Evolutionary conservation across 2,329 filamentous ascomycete genomes (phyloP).

Genomic region (Triangularia verruculosa): DNA sequence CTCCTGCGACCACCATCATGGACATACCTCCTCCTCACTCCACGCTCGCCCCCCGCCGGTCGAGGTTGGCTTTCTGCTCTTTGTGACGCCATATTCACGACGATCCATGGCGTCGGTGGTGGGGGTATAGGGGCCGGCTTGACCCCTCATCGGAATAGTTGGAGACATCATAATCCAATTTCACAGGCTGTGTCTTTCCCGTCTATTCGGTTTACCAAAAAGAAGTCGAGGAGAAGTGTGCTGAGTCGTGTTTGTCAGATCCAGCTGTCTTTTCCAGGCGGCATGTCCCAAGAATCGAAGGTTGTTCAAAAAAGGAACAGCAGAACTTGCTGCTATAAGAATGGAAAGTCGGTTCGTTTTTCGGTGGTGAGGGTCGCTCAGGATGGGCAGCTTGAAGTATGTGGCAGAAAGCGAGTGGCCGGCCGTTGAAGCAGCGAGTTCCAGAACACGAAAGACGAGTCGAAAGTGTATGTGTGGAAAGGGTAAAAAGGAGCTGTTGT

Average conservation of each 20-base stretch:
- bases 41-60: constrained; percentile 76
- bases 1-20: neutral
- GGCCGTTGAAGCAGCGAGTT: constrained; percentile 19
- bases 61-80: constrained; percentile 65
- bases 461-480: constrained; percentile 12
- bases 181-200: constrained; percentile 15
- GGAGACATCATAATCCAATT: constrained; percentile 46
- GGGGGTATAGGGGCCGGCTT: constrained; percentile 46
- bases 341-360: constrained; percentile 36
- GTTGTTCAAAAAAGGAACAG: constrained; percentile 31
- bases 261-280: constrained; percentile 31
- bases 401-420: constrained; percentile 18
- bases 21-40: constrained; percentile 77
- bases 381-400: constrained; percentile 9
- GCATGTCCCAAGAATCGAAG: constrained; percentile 38
- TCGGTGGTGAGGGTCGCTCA: constrained; percentile 17
- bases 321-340: constrained; percentile 46
- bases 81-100: constrained; percentile 59
- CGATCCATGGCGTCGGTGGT: constrained; percentile 54
- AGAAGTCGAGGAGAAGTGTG: constrained; percentile 8
- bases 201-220: neutral
- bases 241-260: constrained; percentile 5
- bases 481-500: constrained; percentile 16
- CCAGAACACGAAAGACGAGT: constrained; percentile 21
- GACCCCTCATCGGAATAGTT: constrained; percentile 45